Base-by-base conservation (phyloP, 129 eudicot genomes). In the Sambucus nigra region DNA sequence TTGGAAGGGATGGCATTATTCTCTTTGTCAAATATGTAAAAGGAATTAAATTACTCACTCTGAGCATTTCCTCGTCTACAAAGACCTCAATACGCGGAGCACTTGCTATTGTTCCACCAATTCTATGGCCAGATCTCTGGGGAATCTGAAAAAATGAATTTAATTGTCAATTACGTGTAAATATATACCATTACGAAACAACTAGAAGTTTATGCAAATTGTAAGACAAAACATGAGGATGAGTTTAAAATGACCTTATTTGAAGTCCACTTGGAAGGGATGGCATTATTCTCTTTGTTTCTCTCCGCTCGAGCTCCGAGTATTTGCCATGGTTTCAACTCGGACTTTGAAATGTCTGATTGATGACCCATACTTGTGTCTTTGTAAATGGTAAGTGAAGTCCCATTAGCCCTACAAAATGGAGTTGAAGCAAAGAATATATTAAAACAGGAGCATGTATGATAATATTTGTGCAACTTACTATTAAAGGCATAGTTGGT, bases 181-280 rank as follows among this genome's bases (percentile, higher is more conserved):
- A 24, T 19, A 35, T 40, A 57, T 16, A 57, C 31, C 25, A 44
- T 18, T 27, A 23, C 42, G 18, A 62, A 49, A 38, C 42, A 55
- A 17, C 27, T 11, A 24, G n/a, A 21, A 49, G 4, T 18, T 13
- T 15, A 23, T 13, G 20, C 1, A 24, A 16, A 7, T 5, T n/a
- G 55, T 29, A 7, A 60, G 25, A 12, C 9, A 31, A 28, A 12
- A 33, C 41, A 42, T 13, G 48, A 33, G 33, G 2, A 2, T 4
- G 39, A 7, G 41, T 41, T 31, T 32, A 47, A 44, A 50, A 13
- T 20, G 56, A 85, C 98, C 84, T 85, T 91, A 60, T 70, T 68
- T 45, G 94, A 67, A 59, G 89, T 85, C 98, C 98, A 91, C 76
- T 85, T 91, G 41, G 95, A 69, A 60, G 94, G 89, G 64, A 84